Evolutionary conservation across 441 rosid genomes (phyloP).

Genomic region (Brassica hybrid): DNA sequence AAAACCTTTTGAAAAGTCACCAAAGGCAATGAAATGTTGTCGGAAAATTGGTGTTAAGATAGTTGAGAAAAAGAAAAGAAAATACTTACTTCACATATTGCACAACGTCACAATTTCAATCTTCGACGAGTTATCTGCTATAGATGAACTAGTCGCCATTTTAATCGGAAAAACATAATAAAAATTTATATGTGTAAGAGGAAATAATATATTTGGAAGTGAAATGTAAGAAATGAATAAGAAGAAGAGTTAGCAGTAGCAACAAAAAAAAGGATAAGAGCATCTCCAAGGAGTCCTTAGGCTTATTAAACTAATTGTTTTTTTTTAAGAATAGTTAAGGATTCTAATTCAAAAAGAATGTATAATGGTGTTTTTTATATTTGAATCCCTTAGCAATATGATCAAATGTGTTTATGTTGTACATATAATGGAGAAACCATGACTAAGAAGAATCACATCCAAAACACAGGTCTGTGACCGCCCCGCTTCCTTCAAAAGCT

Average conservation of each 20-base stretch:
- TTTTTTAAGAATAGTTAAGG: too few relatives aligned
- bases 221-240: neutral
- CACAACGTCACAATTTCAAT: neutral
- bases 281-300: neutral
- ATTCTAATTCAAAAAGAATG: too few relatives aligned
- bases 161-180: neutral
- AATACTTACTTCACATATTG: neutral
- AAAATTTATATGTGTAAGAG: neutral
- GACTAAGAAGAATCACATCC: too few relatives aligned
- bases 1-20: neutral
- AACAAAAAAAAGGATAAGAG: too few relatives aligned
- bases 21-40: neutral
- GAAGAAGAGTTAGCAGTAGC: neutral
- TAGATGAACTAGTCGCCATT: neutral
- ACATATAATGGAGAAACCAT: too few relatives aligned
- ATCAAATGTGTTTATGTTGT: too few relatives aligned
- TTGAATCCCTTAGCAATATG: too few relatives aligned
- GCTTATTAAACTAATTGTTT: too few relatives aligned
- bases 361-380: too few relatives aligned
- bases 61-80: neutral
- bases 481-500: conserved; percentile 96
- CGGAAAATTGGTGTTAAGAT: neutral
- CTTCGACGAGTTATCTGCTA: neutral
- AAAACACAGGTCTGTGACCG: conserved; percentile 40
- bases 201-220: neutral